A percentile compares a stretch with the other conserved stretches of the same genome.
Conservation (phyloP, 2,329 filamentous ascomycete genomes). For the Colletotrichum coccodes region DNA sequence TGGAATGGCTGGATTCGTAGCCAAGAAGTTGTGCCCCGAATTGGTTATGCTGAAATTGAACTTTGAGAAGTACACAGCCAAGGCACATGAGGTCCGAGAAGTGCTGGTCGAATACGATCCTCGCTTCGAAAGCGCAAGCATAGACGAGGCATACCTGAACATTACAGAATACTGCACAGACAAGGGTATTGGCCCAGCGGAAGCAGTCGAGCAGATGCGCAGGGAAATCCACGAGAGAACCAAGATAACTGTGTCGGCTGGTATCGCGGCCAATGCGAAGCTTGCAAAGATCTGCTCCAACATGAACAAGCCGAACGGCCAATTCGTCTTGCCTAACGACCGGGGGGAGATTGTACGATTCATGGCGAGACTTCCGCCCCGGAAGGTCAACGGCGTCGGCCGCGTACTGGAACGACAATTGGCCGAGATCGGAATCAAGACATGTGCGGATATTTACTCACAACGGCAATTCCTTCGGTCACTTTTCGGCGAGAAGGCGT, state of each 20-base stretch:
- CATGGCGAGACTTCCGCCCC: slow-evolving; percentile 83
- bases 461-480: slow-evolving; percentile 78
- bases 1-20: slow-evolving; percentile 96
- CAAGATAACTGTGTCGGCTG: slow-evolving; percentile 89
- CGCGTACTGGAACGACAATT: slow-evolving; percentile 93
- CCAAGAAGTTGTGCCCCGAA: slow-evolving; percentile 90
- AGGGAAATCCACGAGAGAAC: slow-evolving; percentile 79
- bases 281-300: slow-evolving; percentile 97
- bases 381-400: slow-evolving; percentile 96
- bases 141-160: slow-evolving; percentile 97
- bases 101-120: slow-evolving; percentile 90
- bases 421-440: slow-evolving; percentile 86
- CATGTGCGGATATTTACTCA: slow-evolving; percentile 86
- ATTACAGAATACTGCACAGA: slow-evolving; percentile 86
- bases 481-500: slow-evolving; percentile 92
- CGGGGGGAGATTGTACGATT: slow-evolving; percentile 82
- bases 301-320: slow-evolving; percentile 95
- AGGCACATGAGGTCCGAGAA: slow-evolving; percentile 86
- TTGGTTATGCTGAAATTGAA: slow-evolving; percentile 86
- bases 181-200: slow-evolving; percentile 74
- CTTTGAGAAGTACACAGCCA: slow-evolving; percentile 90
- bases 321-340: slow-evolving; percentile 80
- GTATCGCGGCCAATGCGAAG: slow-evolving; percentile 92
- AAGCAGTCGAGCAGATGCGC: slow-evolving; percentile 82
- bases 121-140: slow-evolving; percentile 90